Percentiles rank a stretch among this genome's conserved stretches.
These are phyloP conservation scores for Orbilia ellipsospora DNA, from an alignment of 2,329 filamentous ascomycete species.

Conservation along the genomic window DNA sequence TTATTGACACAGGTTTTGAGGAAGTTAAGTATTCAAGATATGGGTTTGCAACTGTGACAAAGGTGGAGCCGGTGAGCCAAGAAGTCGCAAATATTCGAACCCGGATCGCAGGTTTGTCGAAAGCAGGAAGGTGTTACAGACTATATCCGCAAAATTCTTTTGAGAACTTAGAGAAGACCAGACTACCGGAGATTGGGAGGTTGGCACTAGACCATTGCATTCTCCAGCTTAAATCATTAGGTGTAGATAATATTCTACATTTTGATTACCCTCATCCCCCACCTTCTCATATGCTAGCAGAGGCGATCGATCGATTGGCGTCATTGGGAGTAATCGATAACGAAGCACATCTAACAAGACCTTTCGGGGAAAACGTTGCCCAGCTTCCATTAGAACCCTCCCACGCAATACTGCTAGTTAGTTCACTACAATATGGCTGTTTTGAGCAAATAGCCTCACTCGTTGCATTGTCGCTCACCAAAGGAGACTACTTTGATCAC, in stretches of 20 bases:
- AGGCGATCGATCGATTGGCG: conserved; percentile 87
- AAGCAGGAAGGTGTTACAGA: conserved; percentile 91
- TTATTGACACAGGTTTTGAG: conserved; percentile 38
- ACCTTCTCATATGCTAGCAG: conserved; percentile 83
- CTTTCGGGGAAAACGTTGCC: conserved; percentile 89
- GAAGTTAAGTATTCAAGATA: conserved; percentile 25
- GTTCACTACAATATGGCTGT: conserved; percentile 29
- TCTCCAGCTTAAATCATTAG: conserved; percentile 91
- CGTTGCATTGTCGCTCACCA: conserved; percentile 31
- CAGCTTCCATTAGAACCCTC: conserved; percentile 93
- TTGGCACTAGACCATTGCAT: conserved; percentile 89
- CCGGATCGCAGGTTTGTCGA: conserved; percentile 79
- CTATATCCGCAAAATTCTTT: conserved; percentile 85
- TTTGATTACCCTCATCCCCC: conserved; percentile 91
- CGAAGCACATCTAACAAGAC: conserved; percentile 88
- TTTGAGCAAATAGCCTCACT: conserved; percentile 44
- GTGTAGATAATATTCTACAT: conserved; percentile 90
- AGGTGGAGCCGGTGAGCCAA: conserved; percentile 32
- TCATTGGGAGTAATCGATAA: conserved; percentile 86
- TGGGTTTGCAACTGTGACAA: conserved; percentile 33
- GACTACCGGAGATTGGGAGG: conserved; percentile 88
- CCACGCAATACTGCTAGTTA: conserved; percentile 84
- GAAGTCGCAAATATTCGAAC: conserved; percentile 36
- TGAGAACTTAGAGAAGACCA: conserved; percentile 73
- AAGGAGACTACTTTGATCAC: conserved; percentile 40